Conservation (phyloP, 2,329 filamentous ascomycete genomes). For the Exophiala sp. region DNA sequence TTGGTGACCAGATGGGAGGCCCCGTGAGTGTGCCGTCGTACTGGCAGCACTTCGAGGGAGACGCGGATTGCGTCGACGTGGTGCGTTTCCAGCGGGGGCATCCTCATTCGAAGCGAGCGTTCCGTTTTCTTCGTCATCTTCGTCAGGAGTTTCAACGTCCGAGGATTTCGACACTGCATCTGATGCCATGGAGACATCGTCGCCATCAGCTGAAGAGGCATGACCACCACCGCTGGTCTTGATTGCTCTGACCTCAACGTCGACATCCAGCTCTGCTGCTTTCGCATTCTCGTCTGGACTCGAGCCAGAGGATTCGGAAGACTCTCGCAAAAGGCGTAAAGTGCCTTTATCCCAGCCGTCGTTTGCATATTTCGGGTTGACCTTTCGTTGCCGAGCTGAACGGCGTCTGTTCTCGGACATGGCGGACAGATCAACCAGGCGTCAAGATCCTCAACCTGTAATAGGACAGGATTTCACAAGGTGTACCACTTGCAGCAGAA, state of each 20-base stretch:
- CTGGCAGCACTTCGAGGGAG: background rate
- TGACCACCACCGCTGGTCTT: background rate
- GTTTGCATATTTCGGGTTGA: constrained; percentile 24
- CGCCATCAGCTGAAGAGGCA: constrained; percentile 1
- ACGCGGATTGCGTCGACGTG: background rate
- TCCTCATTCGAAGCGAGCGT: constrained; percentile 5
- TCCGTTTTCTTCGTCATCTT: constrained; percentile 9
- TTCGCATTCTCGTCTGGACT: constrained; percentile 9
- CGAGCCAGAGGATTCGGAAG: constrained; percentile 21
- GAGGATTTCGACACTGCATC: constrained; percentile 3
- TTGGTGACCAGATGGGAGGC: constrained; percentile 35
- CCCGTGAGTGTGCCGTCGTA: constrained; percentile 36
- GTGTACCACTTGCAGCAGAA: too few relatives aligned
- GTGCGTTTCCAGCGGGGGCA: background rate
- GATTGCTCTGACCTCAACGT: background rate
- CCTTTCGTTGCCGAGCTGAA: constrained; percentile 24
- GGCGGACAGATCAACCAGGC: background rate
- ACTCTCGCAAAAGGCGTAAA: constrained; percentile 20
- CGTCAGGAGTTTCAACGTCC: constrained; percentile 7
- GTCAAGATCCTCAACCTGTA: background rate
- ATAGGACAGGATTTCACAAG: too few relatives aligned
- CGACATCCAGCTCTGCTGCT: background rate
- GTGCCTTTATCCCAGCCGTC: constrained; percentile 26
- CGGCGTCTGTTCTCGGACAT: constrained; percentile 21
- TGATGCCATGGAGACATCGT: constrained; percentile 6